phyloP scores from a whole-genome alignment of 495 filamentous ascomycete genomes.

The Hypoxylon lienhwacheense region DNA sequence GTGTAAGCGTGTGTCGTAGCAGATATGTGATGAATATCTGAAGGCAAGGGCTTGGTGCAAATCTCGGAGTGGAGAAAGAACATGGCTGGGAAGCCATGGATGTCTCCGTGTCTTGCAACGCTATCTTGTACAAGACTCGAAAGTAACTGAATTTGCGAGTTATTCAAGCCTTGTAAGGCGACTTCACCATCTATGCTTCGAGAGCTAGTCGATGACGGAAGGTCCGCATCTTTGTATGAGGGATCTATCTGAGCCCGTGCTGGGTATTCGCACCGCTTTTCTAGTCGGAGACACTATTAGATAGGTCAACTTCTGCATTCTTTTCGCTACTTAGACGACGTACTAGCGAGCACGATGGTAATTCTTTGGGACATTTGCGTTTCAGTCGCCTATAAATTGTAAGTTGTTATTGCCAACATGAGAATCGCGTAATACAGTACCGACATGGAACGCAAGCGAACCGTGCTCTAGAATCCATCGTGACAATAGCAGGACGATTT shows the following conservation, averaged over 20 bases:
- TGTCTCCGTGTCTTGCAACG: neutral
- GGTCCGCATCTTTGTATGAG: neutral
- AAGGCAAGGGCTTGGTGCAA: constrained; percentile 20
- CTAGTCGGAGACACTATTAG: constrained; percentile 43
- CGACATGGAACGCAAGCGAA: constrained; percentile 27
- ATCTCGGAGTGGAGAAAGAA: constrained; percentile 29
- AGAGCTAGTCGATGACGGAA: constrained; percentile 9
- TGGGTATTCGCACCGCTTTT: constrained; percentile 43
- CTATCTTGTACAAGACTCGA: neutral
- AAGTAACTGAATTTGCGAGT: neutral
- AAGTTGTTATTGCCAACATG: neutral
- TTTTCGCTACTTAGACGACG: constrained; percentile 34
- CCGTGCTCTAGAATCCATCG: constrained; percentile 24
- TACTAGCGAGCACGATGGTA: constrained; percentile 47
- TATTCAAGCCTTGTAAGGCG: neutral
- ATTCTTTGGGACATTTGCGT: constrained; percentile 49
- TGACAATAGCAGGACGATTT: neutral
- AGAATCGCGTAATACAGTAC: constrained; percentile 1
- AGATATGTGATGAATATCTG: constrained; percentile 9
- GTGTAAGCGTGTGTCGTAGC: neutral
- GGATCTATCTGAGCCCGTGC: constrained; percentile 34
- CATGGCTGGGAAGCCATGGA: constrained; percentile 19
- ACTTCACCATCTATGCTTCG: constrained; percentile 19
- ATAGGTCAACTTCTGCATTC: constrained; percentile 26
- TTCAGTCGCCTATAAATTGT: constrained; percentile 35